phyloP scores from a whole-genome alignment of 2,329 filamentous ascomycete genomes.

The Arachnomyces sp. region DNA sequence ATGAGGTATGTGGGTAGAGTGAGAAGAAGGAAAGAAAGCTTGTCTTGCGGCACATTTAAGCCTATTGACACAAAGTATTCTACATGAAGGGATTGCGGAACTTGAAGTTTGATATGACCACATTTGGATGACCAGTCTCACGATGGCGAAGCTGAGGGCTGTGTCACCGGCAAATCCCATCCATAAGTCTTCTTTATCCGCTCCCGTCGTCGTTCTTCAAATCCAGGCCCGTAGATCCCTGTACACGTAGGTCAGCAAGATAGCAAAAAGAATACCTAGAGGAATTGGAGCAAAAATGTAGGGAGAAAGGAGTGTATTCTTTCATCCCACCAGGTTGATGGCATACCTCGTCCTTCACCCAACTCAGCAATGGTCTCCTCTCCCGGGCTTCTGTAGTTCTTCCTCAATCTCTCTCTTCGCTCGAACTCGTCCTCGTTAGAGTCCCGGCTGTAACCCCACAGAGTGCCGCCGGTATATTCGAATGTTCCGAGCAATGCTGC shows the following conservation, averaged over 20 bases:
- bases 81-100: constrained; percentile 5
- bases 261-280: no score
- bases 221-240: constrained; percentile 77
- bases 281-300: constrained; percentile 1
- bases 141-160: constrained; percentile 33
- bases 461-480: constrained; percentile 58
- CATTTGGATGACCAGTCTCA: background rate
- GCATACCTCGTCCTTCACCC: constrained; percentile 78
- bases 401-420: constrained; percentile 66
- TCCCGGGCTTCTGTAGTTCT: constrained; percentile 63
- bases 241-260: constrained; percentile 10
- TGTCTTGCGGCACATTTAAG: no score
- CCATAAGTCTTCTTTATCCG: constrained; percentile 82
- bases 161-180: constrained; percentile 66
- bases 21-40: no score
- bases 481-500: constrained; percentile 56
- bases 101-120: constrained; percentile 13
- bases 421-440: constrained; percentile 64
- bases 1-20: no score
- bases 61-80: constrained; percentile 2
- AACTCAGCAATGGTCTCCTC: constrained; percentile 75
- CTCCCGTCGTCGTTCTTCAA: constrained; percentile 74
- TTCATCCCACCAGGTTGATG: background rate
- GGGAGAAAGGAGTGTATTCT: constrained; percentile 9
- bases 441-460: constrained; percentile 49